Evolutionary conservation across 495 filamentous ascomycete genomes (phyloP), one percentile per base, ranked within the genome.

Genomic region (Trichoderma parareesei): DNA sequence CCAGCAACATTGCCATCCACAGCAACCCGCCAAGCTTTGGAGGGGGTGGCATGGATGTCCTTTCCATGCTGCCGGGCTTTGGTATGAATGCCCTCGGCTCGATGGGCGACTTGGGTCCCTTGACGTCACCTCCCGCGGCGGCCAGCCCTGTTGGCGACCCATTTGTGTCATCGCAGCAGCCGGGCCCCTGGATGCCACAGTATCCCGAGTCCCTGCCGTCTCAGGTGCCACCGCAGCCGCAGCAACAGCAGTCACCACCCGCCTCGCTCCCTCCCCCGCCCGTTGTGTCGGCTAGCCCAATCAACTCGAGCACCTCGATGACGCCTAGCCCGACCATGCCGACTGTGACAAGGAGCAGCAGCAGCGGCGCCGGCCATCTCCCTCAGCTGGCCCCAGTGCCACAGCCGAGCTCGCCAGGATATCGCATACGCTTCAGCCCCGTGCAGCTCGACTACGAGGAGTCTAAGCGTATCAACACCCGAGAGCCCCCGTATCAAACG

Each of bases 1-100:
- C 72, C 41, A 73, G 78, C 46, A 70, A 72, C 18, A 76, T 73
- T 67, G 72, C 78, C 41, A 73, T 79, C 35, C 68, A 71, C 37
- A 61, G 81, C 71, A 73, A 73, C 68, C 53, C 80, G 65, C 69
- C 74, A 46, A 68, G 71, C 44, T 79, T 74, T 38, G 65, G 75
- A 0, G 43, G 70, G 11, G 66, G 76, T 20, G 75, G 81, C 37
- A 64, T 82, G 70, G 71, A 71, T 35, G 44, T 75, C 4, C 73
- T 85, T n/a, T 67, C 78, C 7, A 67, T 78, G 67, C 78, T 85
- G 27, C 82, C 82, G 1, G 76, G 77, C 5, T 76, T 79, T 65
- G 69, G 74, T 20, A 43, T 53, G 18, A 63, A 62, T n/a, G 48
- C 71, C 20, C 64, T 73, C 62, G 75, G 67, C 40, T 69, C 71